Evolutionary conservation across 768 basidiomycete species (phyloP), one percentile per base, ranked within the genome.

Genomic region (Vararia minispora): DNA sequence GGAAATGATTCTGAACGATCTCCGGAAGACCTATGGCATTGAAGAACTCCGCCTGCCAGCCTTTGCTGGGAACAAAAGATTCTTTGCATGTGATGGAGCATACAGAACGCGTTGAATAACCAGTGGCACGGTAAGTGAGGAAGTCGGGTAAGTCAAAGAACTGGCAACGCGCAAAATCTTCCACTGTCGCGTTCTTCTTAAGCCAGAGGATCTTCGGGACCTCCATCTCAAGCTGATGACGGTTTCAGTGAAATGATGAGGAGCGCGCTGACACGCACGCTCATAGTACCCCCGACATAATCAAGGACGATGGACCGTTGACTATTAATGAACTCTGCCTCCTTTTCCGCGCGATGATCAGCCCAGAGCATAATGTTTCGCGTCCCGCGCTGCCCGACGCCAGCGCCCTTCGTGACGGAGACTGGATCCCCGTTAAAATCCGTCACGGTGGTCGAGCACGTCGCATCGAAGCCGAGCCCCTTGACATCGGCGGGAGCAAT

Each of bases 1-100:
- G 64, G 60, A 81, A 95, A 5, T 72, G 71, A 22, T 75, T 69
- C 42, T 81, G 64, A 17, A 75, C 71, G 28, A 91, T 67, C 40
- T 79, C 72, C 3, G 59, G 69, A 8, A 95, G 69, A 12, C 92
- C 95, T 36, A 98, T 95, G 52, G 70, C 64, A 35, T 71, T 57
- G 60, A 98, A 90, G 62, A 98, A 97, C 12, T 82, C 74, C 10
- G 74, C 67, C 49, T 90, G 79, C 92, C 95, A 98, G 8, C 94
- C 95, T 52, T 67, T 70, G 16, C 68, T 69, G 1, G 94, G 90
- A 22, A 95, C 76, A 58, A 78, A 97, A 6, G 86, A 87, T 60
- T 86, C 97, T 62, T 98, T 98, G 70, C 94, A 99, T 1, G 89
- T 88, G 33, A 97, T 65, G 2, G 92, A 98, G 59, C 95, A 98